Percentiles rank a stretch among this genome's conserved stretches.
Evolutionary conservation across 495 filamentous ascomycete species (phyloP).

Genomic region (Talaromyces thailandensis): DNA sequence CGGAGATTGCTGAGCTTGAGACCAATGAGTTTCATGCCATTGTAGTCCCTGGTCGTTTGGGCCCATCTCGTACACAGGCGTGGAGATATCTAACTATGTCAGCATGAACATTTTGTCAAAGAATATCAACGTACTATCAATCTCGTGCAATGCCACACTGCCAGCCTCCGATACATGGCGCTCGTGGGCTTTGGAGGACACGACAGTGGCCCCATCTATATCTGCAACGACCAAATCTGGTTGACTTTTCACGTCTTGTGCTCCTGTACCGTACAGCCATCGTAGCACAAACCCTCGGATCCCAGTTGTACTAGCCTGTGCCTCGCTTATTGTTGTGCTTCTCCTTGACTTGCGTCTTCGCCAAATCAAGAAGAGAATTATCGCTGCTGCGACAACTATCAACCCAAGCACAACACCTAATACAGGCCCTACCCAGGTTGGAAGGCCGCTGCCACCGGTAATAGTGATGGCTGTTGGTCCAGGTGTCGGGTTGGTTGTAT

Average conservation of each 20-base stretch:
- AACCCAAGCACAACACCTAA: slow-evolving; percentile 60
- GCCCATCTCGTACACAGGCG: slow-evolving; percentile 6
- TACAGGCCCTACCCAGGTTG: slow-evolving; percentile 53
- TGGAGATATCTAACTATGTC: neutral
- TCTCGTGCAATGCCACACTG: slow-evolving; percentile 5
- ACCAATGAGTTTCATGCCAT: neutral
- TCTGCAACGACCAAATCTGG: neutral
- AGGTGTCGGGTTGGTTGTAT: slow-evolving; percentile 5
- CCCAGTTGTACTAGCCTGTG: neutral
- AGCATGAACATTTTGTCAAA: neutral
- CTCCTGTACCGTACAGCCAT: slow-evolving; percentile 8
- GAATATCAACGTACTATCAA: neutral
- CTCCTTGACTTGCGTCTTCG: slow-evolving; percentile 34
- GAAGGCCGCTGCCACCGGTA: slow-evolving; percentile 31
- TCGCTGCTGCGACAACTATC: slow-evolving; percentile 44
- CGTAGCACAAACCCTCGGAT: slow-evolving; percentile 4
- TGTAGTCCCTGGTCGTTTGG: neutral
- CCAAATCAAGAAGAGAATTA: slow-evolving; percentile 45
- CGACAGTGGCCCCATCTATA: neutral
- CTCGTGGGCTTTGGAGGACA: neutral
- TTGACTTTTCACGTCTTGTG: slow-evolving; percentile 1
- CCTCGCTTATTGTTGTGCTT: slow-evolving; percentile 1
- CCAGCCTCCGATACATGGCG: slow-evolving; percentile 1
- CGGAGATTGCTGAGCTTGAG: slow-evolving; percentile 1
- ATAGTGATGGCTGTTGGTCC: neutral